These are phyloP conservation scores for Chlorella sp. DNA, from an alignment of 139 green algal genomes.

Conservation along the genomic window DNA sequence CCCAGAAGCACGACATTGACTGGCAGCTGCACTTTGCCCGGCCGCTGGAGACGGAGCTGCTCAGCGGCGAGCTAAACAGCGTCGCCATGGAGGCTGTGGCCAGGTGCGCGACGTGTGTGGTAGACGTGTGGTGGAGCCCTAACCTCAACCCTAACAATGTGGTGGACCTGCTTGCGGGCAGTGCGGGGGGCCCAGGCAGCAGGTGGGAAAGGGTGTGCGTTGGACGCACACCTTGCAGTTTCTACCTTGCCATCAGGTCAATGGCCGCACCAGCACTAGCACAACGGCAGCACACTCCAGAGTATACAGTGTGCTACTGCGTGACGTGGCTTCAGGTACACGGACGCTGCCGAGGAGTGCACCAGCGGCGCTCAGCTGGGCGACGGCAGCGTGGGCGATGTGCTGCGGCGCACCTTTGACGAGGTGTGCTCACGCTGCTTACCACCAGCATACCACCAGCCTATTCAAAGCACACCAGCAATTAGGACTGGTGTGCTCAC, in stretches of 20 bases:
- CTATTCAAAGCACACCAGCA: no score
- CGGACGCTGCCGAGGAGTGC: slow-evolving; percentile 2
- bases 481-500: no score
- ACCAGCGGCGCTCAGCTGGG: background rate
- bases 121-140: no score
- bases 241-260: background rate
- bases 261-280: no score
- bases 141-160: background rate
- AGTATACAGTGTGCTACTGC: no score
- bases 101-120: background rate
- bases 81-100: slow-evolving; percentile 3
- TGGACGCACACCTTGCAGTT: background rate
- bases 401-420: slow-evolving; percentile 7
- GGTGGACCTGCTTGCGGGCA: background rate
- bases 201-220: background rate
- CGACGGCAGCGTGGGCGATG: background rate
- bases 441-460: no score
- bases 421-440: slow-evolving; percentile 6
- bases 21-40: slow-evolving; percentile 18
- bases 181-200: background rate
- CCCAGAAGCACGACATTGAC: slow-evolving; percentile 8
- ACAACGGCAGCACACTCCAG: no score
- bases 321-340: slow-evolving; percentile 5
- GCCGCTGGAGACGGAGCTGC: background rate
- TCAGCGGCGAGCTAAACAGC: background rate